phyloP scores from a whole-genome alignment of 495 filamentous ascomycete species.

The Podospora fimiseda region DNA sequence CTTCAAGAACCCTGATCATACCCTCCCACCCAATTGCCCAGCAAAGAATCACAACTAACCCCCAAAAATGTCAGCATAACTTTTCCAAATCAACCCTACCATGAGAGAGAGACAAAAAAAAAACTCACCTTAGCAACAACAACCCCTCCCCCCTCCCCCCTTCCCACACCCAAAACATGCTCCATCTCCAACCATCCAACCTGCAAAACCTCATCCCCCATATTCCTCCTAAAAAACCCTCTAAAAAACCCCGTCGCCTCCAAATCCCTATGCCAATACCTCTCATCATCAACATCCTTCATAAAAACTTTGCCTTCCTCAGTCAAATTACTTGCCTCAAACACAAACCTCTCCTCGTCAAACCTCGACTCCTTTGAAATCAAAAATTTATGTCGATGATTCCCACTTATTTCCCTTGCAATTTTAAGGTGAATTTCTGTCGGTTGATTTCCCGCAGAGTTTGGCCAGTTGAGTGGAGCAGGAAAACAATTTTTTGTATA shows the following conservation, averaged over 20 bases:
- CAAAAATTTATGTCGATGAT: not conserved
- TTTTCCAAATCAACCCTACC: too few species aligned
- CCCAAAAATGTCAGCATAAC: too few species aligned
- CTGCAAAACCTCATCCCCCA: constrained; percentile 9
- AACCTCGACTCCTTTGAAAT: not conserved
- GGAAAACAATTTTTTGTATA: constrained; percentile 1
- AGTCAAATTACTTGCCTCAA: constrained; percentile 3
- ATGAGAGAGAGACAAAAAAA: too few species aligned
- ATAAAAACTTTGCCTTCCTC: constrained; percentile 2
- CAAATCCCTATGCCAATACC: constrained; percentile 2
- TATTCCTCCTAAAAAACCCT: constrained; percentile 3
- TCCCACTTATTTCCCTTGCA: constrained; percentile 5
- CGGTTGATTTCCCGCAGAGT: not conserved
- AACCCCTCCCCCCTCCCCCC: not conserved
- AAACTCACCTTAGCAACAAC: constrained; percentile 1
- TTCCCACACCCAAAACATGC: not conserved
- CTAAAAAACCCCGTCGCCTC: constrained; percentile 1
- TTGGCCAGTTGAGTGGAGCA: constrained; percentile 1
- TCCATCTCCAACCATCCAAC: not conserved
- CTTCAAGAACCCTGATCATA: too few species aligned
- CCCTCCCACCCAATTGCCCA: too few species aligned
- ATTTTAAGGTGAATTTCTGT: not conserved
- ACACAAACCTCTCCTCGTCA: constrained; percentile 7
- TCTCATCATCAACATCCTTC: constrained; percentile 7
- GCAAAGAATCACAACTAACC: too few species aligned